phyloP scores from a whole-genome alignment of 1,284 basidiomycete genomes.

The Cryptococcus sp. region DNA sequence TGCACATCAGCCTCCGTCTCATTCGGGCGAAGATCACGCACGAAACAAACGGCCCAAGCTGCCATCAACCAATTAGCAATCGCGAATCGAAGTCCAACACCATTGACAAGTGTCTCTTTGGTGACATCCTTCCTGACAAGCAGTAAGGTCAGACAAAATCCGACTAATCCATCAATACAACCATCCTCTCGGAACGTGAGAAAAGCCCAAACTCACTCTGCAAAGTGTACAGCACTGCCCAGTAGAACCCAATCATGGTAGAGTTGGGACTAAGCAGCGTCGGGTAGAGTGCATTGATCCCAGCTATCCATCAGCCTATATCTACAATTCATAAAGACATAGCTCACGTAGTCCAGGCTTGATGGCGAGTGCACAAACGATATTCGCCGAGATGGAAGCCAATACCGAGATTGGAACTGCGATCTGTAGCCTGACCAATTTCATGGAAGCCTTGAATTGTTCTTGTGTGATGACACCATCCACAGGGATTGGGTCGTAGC shows the following conservation, averaged over 20 bases:
- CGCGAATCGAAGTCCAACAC: conserved; percentile 71
- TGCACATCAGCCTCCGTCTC: conserved; percentile 8
- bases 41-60: conserved; percentile 76
- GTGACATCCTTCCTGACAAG: conserved; percentile 69
- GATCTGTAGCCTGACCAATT: conserved; percentile 61
- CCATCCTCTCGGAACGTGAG: not conserved
- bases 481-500: conserved; percentile 36
- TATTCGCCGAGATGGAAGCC: conserved; percentile 35
- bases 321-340: not conserved
- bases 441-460: conserved; percentile 43
- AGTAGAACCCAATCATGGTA: conserved; percentile 62
- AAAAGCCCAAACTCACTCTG: conserved; percentile 22
- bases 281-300: conserved; percentile 58
- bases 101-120: conserved; percentile 69
- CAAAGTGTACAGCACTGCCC: conserved; percentile 50
- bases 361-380: conserved; percentile 43
- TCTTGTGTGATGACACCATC: conserved; percentile 41
- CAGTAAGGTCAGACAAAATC: conserved; percentile 73
- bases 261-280: conserved; percentile 69
- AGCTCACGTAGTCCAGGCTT: conserved; percentile 43
- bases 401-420: conserved; percentile 63
- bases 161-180: conserved; percentile 49
- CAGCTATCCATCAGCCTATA: conserved; percentile 45
- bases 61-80: conserved; percentile 78
- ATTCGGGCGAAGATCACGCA: conserved; percentile 40